A percentile compares a stretch with the other conserved stretches of the same genome.
These are phyloP conservation scores for Epichloe coenophiala DNA, from an alignment of 2,329 filamentous ascomycete genomes.

Conservation along the genomic window DNA sequence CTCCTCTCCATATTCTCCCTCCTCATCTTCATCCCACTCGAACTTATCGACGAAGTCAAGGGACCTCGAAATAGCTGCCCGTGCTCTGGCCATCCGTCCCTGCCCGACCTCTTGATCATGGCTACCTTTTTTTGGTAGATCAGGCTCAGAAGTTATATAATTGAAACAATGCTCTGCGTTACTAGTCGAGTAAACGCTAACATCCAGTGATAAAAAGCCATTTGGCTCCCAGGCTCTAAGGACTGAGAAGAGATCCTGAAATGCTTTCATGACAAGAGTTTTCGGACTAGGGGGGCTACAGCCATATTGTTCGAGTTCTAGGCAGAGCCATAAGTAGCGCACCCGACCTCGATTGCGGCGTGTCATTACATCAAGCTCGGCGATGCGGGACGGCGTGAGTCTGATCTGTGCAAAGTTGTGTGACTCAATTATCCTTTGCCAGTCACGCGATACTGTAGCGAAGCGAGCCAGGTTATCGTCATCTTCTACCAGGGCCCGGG, in stretches of 20 bases:
- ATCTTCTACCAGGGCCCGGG: slow-evolving; percentile 8
- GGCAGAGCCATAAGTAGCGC: slow-evolving; percentile 17
- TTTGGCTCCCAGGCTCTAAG: slow-evolving; percentile 20
- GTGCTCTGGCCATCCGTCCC: no score
- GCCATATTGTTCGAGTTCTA: slow-evolving; percentile 15
- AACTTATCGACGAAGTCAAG: no score
- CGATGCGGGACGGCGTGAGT: slow-evolving; percentile 16
- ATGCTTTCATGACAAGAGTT: slow-evolving; percentile 14
- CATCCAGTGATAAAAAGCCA: slow-evolving; percentile 22
- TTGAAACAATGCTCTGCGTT: slow-evolving; percentile 24
- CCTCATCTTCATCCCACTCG: background rate
- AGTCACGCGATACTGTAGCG: slow-evolving; percentile 18
- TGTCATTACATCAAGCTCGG: slow-evolving; percentile 14
- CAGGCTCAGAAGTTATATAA: slow-evolving; percentile 15
- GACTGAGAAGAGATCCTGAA: slow-evolving; percentile 17
- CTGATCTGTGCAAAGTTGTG: slow-evolving; percentile 18
- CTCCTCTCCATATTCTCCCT: background rate
- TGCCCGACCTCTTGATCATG: slow-evolving; percentile 5
- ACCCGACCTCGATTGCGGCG: slow-evolving; percentile 12
- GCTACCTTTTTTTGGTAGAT: slow-evolving; percentile 13
- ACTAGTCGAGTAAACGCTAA: slow-evolving; percentile 24
- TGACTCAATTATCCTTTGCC: slow-evolving; percentile 16
- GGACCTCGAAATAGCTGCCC: no score
- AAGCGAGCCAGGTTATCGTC: slow-evolving; percentile 11
- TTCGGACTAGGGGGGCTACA: slow-evolving; percentile 14